Evolutionary conservation across 805 yeast species (phyloP), one percentile per base, ranked within the genome.

Genomic region (Metschnikowia drakensbergensis): DNA sequence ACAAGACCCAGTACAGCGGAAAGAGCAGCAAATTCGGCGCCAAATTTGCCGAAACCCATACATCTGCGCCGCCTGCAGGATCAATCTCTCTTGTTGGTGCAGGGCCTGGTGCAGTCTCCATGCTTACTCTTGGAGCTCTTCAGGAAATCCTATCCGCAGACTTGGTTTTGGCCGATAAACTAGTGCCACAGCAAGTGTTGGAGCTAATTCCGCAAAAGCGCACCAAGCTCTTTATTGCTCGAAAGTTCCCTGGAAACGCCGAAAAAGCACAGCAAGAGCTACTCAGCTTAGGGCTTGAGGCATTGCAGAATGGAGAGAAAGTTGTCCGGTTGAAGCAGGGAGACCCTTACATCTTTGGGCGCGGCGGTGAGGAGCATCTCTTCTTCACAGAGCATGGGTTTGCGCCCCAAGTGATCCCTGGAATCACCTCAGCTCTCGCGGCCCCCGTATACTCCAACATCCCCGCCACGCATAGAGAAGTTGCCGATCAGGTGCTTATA

Each of bases 161-260:
- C 63, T 67, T 88, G 48, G 77, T 92, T 3, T 70, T 92, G 37
- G 95, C 97, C 1, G 98, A 92, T 64, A 92, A 92, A 61, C 75
- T 92, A 26, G 97, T 92, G 0, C 98, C 98, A 3, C 87, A 86
- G 57, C 85, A 84, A 57, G 95, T 92, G 1, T 69, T 92, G 32
- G 88, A 84, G 39, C 67, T 91, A 17, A 84, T 92, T n/a, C 97
- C 97, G 0, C 64, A 77, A 29, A 74, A 75, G 29, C 52, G 70
- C 28, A 87, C 95, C 1, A 84, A 83, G 39, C 72, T 85, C 3
- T 89, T 86, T 62, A 90, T 92, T 50, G 98, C 98, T 1, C 77
- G 89, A 36, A 92, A 92, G 65, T 92, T 90, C 68, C 98, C 98
- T 2, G 98, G 98, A 1, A 92, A 92, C 63, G 97, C 98, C 1